A percentile compares a stretch with the other conserved stretches of the same genome.
Evolutionary conservation across 345 rosid genomes (phyloP).

Genomic region (Eucalyptus pauciflora): DNA sequence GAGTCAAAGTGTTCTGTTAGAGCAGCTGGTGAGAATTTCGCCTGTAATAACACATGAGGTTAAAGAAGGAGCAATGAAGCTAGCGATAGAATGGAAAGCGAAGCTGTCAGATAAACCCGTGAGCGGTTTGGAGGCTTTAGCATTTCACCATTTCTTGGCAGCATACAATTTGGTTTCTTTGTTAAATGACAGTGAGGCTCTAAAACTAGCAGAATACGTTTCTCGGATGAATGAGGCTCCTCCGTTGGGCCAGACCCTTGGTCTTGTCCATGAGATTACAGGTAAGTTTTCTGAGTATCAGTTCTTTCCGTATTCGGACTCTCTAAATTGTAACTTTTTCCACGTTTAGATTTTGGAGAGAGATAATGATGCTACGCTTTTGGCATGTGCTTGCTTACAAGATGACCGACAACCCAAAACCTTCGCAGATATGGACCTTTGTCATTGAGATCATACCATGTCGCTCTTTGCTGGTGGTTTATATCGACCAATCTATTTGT

Average conservation of each 20-base stretch:
- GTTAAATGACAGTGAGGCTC: conserved; percentile 9
- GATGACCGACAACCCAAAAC: neutral
- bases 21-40: conserved; percentile 22
- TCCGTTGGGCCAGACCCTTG: conserved; percentile 10
- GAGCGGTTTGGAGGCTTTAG: conserved; percentile 15
- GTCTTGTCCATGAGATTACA: neutral
- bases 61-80: conserved; percentile 10
- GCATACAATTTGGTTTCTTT: conserved; percentile 19
- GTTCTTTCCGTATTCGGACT: neutral
- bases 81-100: conserved; percentile 23
- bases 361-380: neutral
- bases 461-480: neutral
- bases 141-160: conserved; percentile 19
- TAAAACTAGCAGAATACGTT: conserved; percentile 2
- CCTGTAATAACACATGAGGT: conserved; percentile 7
- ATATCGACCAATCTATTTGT: neutral
- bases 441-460: neutral
- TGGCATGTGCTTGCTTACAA: neutral
- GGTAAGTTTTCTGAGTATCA: neutral
- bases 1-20: conserved; percentile 24
- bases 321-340: neutral
- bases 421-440: neutral
- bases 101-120: conserved; percentile 5
- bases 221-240: conserved; percentile 2
- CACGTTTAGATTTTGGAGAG: neutral